A percentile compares a stretch with the other conserved stretches of the same genome.
Conservation (phyloP, 2,329 filamentous ascomycete species). For the Cadophora sp. region DNA sequence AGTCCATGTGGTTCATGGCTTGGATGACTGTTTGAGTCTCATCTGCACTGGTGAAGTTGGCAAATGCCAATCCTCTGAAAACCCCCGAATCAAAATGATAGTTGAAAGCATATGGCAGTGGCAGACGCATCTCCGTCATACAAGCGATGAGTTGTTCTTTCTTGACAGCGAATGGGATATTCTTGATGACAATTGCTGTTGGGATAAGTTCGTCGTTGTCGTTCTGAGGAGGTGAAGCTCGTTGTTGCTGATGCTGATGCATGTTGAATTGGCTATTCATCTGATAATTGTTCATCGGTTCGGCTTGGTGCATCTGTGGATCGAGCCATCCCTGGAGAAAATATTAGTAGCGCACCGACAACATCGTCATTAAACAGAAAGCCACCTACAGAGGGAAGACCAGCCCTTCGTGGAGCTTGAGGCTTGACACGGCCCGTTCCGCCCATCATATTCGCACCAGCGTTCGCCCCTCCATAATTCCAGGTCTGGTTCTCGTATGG, state of each 20-base stretch:
- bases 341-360: constrained; percentile 29
- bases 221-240: constrained; percentile 27
- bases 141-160: constrained; percentile 92
- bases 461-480: constrained; percentile 70
- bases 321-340: constrained; percentile 66
- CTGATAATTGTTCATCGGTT: constrained; percentile 50
- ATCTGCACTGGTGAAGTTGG: constrained; percentile 95
- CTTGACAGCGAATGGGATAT: constrained; percentile 97
- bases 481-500: constrained; percentile 81
- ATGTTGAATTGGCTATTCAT: constrained; percentile 45
- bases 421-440: constrained; percentile 63
- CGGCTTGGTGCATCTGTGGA: constrained; percentile 52
- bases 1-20: constrained; percentile 91
- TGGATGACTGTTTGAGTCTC: constrained; percentile 94
- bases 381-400: constrained; percentile 75
- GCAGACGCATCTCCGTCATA: constrained; percentile 94
- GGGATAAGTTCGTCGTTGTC: constrained; percentile 84
- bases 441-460: constrained; percentile 68
- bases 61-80: constrained; percentile 94
- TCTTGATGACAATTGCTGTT: constrained; percentile 99
- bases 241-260: constrained; percentile 23
- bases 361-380: constrained; percentile 2
- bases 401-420: constrained; percentile 59
- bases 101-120: constrained; percentile 97
- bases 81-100: constrained; percentile 99